phyloP scores from a whole-genome alignment of 108 stramenopile species.

The Cyclotella distinguenda region DNA sequence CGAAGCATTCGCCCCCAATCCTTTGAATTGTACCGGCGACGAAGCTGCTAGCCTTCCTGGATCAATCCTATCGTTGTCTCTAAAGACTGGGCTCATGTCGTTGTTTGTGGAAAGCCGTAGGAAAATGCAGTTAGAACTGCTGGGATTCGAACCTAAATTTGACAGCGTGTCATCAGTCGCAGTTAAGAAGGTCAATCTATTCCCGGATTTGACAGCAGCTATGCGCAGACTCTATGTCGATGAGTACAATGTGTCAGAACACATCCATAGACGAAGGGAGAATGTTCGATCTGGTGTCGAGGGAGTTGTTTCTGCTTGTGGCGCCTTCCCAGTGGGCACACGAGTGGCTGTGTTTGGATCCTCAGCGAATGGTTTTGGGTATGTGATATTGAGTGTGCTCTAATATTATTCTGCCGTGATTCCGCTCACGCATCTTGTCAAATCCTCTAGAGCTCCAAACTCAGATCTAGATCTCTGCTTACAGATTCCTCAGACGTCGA shows the following conservation, averaged over 20 bases:
- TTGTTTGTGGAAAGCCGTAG: constrained; percentile 51
- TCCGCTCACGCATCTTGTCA: background rate
- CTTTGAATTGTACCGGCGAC: constrained; percentile 19
- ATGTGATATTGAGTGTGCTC: constrained; percentile 14
- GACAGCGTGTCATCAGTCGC: constrained; percentile 41
- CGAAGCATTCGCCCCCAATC: constrained; percentile 72
- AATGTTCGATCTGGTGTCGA: constrained; percentile 62
- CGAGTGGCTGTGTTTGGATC: constrained; percentile 85
- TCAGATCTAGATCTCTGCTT: constrained; percentile 90
- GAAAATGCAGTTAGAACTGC: constrained; percentile 63
- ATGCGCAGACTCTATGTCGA: constrained; percentile 52
- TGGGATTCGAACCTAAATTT: constrained; percentile 72
- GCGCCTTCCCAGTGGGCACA: constrained; percentile 76
- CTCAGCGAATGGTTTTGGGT: constrained; percentile 89
- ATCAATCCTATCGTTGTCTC: constrained; percentile 42
- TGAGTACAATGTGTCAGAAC: constrained; percentile 53
- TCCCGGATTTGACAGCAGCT: constrained; percentile 64
- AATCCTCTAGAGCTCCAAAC: constrained; percentile 47
- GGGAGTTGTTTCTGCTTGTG: constrained; percentile 54
- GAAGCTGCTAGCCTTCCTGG: constrained; percentile 15
- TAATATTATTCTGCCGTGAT: background rate
- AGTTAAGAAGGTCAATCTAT: constrained; percentile 33
- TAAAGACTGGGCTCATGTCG: constrained; percentile 48
- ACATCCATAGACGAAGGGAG: constrained; percentile 61
- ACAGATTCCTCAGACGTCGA: constrained; percentile 56